These are phyloP conservation scores for Pachysandra terminalis DNA, from an alignment of 164 flowering plant genomes.

Conservation along the genomic window DNA sequence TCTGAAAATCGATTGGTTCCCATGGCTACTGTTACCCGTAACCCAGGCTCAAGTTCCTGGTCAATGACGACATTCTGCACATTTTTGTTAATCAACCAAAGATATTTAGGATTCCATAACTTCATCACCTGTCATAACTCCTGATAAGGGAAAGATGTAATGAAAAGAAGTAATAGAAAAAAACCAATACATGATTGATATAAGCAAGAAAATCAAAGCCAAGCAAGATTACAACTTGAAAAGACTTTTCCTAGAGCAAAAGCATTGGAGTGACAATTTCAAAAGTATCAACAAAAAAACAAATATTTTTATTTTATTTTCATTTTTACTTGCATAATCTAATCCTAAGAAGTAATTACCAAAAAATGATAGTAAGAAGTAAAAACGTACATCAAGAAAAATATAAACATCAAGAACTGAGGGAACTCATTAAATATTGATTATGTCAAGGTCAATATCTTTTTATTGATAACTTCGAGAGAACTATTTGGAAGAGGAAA, in stretches of 20 bases:
- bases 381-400: too few species aligned
- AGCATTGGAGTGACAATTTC: neutral
- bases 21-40: slow-evolving; percentile 90
- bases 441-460: too few species aligned
- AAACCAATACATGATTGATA: neutral
- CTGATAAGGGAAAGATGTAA: neutral
- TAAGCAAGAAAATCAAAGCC: neutral
- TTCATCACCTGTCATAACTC: neutral
- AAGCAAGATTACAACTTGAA: neutral
- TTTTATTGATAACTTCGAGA: too few species aligned
- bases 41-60: slow-evolving; percentile 68
- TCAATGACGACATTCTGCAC: slow-evolving; percentile 78
- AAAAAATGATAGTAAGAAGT: too few species aligned
- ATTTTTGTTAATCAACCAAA: neutral
- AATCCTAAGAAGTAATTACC: too few species aligned
- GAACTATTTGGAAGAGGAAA: too few species aligned
- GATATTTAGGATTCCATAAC: neutral
- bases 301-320: too few species aligned
- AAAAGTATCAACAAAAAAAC: neutral
- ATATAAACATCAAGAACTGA: too few species aligned
- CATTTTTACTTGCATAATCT: too few species aligned
- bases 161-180: neutral
- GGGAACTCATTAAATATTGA: too few species aligned
- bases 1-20: slow-evolving; percentile 66
- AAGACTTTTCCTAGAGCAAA: neutral